phyloP scores from a whole-genome alignment of 148 eudicot genomes.

The Amaranthus cruentus region DNA sequence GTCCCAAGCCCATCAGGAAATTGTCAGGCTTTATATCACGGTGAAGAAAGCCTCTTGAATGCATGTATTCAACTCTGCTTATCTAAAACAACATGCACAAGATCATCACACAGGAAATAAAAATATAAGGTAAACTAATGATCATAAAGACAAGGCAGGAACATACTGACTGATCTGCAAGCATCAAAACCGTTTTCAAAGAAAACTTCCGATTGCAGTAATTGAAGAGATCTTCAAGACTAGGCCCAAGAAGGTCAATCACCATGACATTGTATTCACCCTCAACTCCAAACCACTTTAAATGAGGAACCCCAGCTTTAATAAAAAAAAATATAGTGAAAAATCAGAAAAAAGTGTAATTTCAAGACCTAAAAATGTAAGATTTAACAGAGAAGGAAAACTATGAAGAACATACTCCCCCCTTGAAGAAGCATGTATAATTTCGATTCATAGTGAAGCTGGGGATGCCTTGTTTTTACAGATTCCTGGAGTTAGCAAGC shows the following conservation, averaged over 20 bases:
- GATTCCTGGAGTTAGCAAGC: conserved; percentile 35
- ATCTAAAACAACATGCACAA: conserved; percentile 30
- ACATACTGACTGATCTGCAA: conserved; percentile 54
- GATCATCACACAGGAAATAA: background rate
- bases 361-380: background rate
- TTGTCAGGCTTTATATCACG: conserved; percentile 68
- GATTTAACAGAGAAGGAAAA: background rate
- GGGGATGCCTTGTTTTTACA: conserved; percentile 52
- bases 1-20: conserved; percentile 56
- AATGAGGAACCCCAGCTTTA: conserved; percentile 51
- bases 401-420: conserved; percentile 39
- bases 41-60: conserved; percentile 59
- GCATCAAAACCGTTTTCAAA: conserved; percentile 57
- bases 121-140: background rate
- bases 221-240: conserved; percentile 57
- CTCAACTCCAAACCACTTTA: conserved; percentile 59
- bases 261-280: conserved; percentile 60
- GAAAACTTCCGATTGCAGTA: conserved; percentile 47
- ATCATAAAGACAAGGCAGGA: background rate
- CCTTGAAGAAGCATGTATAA: conserved; percentile 57
- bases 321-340: conserved; percentile 8
- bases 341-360: background rate
- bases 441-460: conserved; percentile 55
- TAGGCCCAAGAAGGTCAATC: conserved; percentile 60
- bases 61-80: conserved; percentile 61